Evolutionary conservation across 306 rosid genomes (phyloP), one percentile per base, ranked within the genome.

Genomic region (Ormosia emarginata): DNA sequence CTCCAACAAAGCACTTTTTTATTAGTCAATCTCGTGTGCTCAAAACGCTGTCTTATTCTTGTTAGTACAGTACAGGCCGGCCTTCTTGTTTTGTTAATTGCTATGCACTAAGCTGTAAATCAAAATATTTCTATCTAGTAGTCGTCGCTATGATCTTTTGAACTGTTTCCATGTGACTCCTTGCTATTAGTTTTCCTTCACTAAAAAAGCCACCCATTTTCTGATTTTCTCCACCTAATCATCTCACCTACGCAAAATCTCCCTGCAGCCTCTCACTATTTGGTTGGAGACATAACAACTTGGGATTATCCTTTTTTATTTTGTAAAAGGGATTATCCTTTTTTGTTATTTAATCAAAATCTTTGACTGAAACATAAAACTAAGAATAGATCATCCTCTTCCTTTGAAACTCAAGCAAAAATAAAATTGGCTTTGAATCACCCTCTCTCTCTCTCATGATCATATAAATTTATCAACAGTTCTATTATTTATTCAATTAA

Each of bases 261-360:
- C 8, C 13, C 3, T 47, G 63, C 87, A 43, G 74, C 71, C 29
- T 73, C 73, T 69, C 63, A 74, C 81, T 53, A 12, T 40, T 9
- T 46, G n/a, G 10, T 17, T 34, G 70, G 57, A 33, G 57, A 46
- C 50, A 15, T 15, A 33, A 58, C 52, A 58, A 44, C 74, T 44
- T 84, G 34, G 32, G 13, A 40, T 80, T 52, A 66, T 39, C 24
- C 3, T 32, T 8, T 59, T 68, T 53, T 11, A 24, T 24, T 24
- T 24, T 24, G 24, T 24, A 24, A 24, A 24, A 24, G 24, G 24
- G 24, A 24, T 24, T 24, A 24, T 24, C 24, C 24, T 24, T 9
- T 36, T 13, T 3, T 3, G 8, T 72, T 30, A 41, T 56, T 32
- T 10, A n/a, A 55, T 65, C 32, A n/a, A 11, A 41, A 2, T 5